Conservation (phyloP, 2,329 filamentous ascomycete species). For the Pyrenochaeta sp. region DNA sequence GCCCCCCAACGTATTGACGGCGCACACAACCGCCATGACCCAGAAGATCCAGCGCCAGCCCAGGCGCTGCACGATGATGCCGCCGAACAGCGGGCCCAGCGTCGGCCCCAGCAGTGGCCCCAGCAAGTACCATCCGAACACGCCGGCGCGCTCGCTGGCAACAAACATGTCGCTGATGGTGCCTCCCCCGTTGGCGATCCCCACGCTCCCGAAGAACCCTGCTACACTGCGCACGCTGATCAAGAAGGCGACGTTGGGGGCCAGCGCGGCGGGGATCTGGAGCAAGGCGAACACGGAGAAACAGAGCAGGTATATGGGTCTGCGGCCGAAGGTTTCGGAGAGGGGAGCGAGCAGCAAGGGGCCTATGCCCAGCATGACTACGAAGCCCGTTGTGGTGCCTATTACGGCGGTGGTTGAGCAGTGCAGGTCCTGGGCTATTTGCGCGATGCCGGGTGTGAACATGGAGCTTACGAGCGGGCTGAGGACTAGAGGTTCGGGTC, state of each 20-base stretch:
- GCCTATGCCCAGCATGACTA: constrained; percentile 58
- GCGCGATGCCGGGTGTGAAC: constrained; percentile 60
- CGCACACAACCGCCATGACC: constrained; percentile 54
- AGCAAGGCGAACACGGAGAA: constrained; percentile 55
- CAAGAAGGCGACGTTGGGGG: constrained; percentile 56
- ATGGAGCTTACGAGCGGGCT: constrained; percentile 58
- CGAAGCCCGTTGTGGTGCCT: constrained; percentile 59
- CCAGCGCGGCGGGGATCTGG: constrained; percentile 57
- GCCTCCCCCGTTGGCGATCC: constrained; percentile 60
- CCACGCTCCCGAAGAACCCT: constrained; percentile 60
- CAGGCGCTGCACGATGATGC: constrained; percentile 54
- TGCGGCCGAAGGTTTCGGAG: constrained; percentile 56
- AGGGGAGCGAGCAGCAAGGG: constrained; percentile 57
- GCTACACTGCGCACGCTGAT: constrained; percentile 55
- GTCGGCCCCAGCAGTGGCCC: constrained; percentile 54
- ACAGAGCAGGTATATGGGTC: constrained; percentile 54
- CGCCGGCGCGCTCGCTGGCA: constrained; percentile 53
- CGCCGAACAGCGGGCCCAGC: constrained; percentile 54
- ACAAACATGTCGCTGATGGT: constrained; percentile 62
- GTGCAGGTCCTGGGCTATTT: constrained; percentile 57
- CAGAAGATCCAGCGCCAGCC: constrained; percentile 60
- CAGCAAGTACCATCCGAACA: constrained; percentile 57
- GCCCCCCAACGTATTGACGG: constrained; percentile 50
- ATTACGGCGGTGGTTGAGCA: constrained; percentile 54
- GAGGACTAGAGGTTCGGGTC: constrained; percentile 45